phyloP scores from a whole-genome alignment of 2,329 filamentous ascomycete species.

The Xylaria arbuscula region DNA sequence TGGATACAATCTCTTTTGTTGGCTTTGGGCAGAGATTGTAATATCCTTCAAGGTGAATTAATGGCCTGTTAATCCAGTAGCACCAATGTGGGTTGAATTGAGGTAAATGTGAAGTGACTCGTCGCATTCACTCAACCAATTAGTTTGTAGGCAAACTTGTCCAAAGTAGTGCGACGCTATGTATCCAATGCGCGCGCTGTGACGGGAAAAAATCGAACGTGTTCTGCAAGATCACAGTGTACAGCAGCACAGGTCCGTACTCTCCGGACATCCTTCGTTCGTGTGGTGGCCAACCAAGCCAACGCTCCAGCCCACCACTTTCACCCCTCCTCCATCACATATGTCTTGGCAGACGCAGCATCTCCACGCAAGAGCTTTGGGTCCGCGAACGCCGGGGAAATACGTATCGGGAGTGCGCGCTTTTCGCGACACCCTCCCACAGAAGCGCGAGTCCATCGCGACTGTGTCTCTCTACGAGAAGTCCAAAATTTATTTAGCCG shows the following conservation, averaged over 20 bases:
- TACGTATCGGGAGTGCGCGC: slow-evolving; percentile 13
- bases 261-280: slow-evolving; percentile 16
- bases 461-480: slow-evolving; percentile 59
- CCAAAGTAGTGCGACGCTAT: slow-evolving; percentile 7
- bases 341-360: slow-evolving; percentile 33
- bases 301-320: slow-evolving; percentile 20
- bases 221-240: slow-evolving; percentile 37
- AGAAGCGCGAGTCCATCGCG: slow-evolving; percentile 24
- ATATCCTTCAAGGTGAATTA: slow-evolving; percentile 22
- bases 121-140: slow-evolving; percentile 13
- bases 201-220: slow-evolving; percentile 8
- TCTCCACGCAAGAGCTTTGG: slow-evolving; percentile 25
- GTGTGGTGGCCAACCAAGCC: slow-evolving; percentile 20
- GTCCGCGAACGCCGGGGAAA: slow-evolving; percentile 3
- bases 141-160: slow-evolving; percentile 15
- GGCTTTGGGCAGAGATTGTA: slow-evolving; percentile 6
- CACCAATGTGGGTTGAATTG: slow-evolving; percentile 16
- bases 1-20: slow-evolving; percentile 3
- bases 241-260: slow-evolving; percentile 25
- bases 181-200: slow-evolving; percentile 15
- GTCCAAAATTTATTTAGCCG: slow-evolving; percentile 65
- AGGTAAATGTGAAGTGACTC: slow-evolving; percentile 21
- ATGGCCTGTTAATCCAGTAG: slow-evolving; percentile 18
- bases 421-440: slow-evolving; percentile 23
- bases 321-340: slow-evolving; percentile 8